These are phyloP conservation scores for Anisogramma anomala DNA, from an alignment of 2,329 filamentous ascomycete genomes.

Conservation along the genomic window DNA sequence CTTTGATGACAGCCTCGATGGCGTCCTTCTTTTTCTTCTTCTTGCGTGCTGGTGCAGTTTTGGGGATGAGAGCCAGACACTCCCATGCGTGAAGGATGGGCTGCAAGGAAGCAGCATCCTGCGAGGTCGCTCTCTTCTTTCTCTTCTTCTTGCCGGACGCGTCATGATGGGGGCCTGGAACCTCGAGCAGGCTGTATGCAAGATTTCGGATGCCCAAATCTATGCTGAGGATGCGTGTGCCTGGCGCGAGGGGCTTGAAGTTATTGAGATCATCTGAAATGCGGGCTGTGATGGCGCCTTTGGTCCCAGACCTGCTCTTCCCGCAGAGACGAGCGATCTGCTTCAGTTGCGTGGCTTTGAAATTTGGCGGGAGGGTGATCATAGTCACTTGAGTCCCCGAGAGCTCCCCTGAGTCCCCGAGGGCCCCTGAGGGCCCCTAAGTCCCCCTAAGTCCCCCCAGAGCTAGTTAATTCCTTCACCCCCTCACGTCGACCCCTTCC, in stretches of 20 bases:
- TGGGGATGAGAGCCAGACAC: constrained; percentile 16
- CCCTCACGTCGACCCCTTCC: background rate
- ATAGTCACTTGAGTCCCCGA: no score
- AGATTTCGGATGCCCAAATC: constrained; percentile 79
- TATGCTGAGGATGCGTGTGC: constrained; percentile 56
- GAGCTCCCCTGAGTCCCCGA: no score
- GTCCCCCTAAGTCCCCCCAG: no score
- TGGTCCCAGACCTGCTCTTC: constrained; percentile 35
- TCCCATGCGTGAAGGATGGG: constrained; percentile 18
- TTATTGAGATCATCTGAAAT: constrained; percentile 30
- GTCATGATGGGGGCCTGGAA: background rate
- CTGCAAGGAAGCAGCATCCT: constrained; percentile 1
- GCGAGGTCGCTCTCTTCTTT: background rate
- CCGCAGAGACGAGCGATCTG: constrained; percentile 10
- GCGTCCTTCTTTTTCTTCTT: background rate
- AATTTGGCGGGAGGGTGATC: constrained; percentile 6
- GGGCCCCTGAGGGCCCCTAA: no score
- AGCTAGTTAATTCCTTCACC: no score
- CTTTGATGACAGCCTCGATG: background rate
- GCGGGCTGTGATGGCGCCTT: constrained; percentile 39
- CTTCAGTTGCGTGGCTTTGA: constrained; percentile 6
- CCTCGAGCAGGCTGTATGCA: constrained; percentile 53
- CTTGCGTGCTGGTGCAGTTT: constrained; percentile 6
- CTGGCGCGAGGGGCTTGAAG: constrained; percentile 15
- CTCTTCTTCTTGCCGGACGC: background rate